Evolutionary conservation across 352 stramenopile genomes (phyloP), one percentile per base, ranked within the genome.

Genomic region (Phytophthora syringae): DNA sequence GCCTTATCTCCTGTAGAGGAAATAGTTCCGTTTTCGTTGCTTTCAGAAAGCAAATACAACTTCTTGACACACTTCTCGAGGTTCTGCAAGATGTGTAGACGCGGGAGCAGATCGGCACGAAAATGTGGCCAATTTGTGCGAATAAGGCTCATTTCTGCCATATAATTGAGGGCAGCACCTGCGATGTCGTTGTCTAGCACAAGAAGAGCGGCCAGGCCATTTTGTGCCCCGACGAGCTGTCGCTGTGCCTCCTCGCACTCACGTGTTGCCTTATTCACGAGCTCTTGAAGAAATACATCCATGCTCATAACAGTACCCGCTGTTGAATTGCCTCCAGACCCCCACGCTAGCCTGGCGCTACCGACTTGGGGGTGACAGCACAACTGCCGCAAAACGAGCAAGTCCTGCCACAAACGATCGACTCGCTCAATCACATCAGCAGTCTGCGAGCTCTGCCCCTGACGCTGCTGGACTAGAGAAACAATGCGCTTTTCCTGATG

Each of bases 311-410:
- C 64, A 20, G 53, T 53, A 13, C 56, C 62, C 16, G 32, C 36
- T 21, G 42, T 57, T 12, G 47, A 58, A 45, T 49, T 60, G 3
- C 60, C 60, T 32, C 44, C 52, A 20, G 51, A 43, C 0, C 54
- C 54, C 66, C 65, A 70, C 1, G 27, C 43, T 11, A 72, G 65
- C 28, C 61, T 62, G 21, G 71, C 68, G 15, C 76, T 77, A 7
- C 86, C 86, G 15, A 98, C 82, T 67, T 98, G 91, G 7, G 93
- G 94, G 72, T 98, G 94, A 43, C 92, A 98, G 59, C 94, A 98
- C 4, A 97, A 84, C 62, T 97, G 92, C 13, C 93, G 84, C 30
- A 98, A 72, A 32, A 85, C 64, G 18, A 98, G 74, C 9, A 98
- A 54, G 16, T 86, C 82, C 27, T 84, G 66, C 70, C 83, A 85